Base-by-base conservation (phyloP, 768 basidiomycete species). In the Amanita jacksonii region DNA sequence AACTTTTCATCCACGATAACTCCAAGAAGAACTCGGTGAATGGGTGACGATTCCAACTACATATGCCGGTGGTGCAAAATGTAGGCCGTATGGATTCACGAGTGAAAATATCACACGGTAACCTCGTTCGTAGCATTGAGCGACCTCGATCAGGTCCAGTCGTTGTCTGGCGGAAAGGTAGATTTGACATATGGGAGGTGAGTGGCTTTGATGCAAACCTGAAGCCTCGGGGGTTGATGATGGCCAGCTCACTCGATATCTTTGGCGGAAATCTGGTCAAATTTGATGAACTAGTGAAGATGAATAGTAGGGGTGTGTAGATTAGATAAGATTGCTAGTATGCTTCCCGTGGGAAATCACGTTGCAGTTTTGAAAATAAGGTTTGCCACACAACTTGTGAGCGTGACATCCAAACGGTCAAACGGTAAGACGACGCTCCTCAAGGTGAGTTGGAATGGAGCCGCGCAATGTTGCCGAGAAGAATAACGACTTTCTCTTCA, bases 11-110 rank as follows among this genome's bases (percentile, higher is more conserved):
- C 18, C 35, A 18, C 25, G 34, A 46, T 60, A 30, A 57, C 51
- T 8, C 20, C 15, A 22, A 37, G 7, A 30, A 97, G 92, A 73
- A 46, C 76, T 98, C 1, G 93, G 92, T 0, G 73, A 92, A 66
- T 98, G 93, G 94, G 84, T 81, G 10, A 72, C 62, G 1, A 85
- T 98, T 50, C 90, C 92, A 1, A 88, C 89, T 0, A 98, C 96
- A 8, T 99, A 99, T 58, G 96, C 96, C 0, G 96, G 96, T 2
- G 96, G 96, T 8, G 96, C 96, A 2, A 87, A 80, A 68, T 79
- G 93, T 88, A 57, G 16, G 44, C 25, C 28, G 19, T n/a, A 8
- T 9, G n/a, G 8, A 33, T 22, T 22, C 22, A n/a, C n/a, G n/a
- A n/a, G 19, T 15, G 15, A n/a, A 13, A n/a, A 22, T 15, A n/a